Evolutionary conservation across 768 basidiomycete genomes (phyloP), one percentile per base, ranked within the genome.

Genomic region (Boletus speciosus): DNA sequence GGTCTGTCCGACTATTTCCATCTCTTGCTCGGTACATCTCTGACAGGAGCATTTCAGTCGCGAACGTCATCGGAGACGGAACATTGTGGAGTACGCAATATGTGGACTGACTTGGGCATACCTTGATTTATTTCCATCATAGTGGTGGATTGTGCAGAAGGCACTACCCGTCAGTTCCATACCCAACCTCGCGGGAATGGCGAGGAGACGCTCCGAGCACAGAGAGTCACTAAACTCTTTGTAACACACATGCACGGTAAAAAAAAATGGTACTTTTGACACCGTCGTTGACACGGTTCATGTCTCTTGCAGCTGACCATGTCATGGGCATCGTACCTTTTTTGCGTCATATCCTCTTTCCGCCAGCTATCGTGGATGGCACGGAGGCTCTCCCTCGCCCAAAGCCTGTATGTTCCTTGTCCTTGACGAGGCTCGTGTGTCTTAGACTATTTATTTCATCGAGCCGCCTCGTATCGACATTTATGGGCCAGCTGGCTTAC

Each of bases 81-180:
- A 73, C 79, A 9, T 71, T 88, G 25, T 90, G 88, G 87, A 85
- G 89, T 90, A 69, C 62, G 80, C 60, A 56, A 34, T 44, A 32
- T 23, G 50, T 29, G 25, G 21, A 31, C 46, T 10, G 41, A 40
- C 36, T 31, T 5, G 34, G 42, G 16, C 34, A 16, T 34, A 10
- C 21, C 9, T 42, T 55, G 47, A 56, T 55, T 57, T 50, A 43
- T 42, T 15, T 39, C 23, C 31, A 12, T 43, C 40, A 27, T 61
- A 89, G 88, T 92, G 85, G 78, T 92, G 21, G 89, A 92, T 66
- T 90, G 89, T 69, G 90, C 87, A 14, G 88, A 91, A 70, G 90
- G 90, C 35, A 90, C 89, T 12, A 71, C 80, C 14, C 76, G 86
- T 27, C 89, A 92, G 64, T 84, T 91, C 58, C 70, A 74, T 16